A percentile compares a stretch with the other conserved stretches of the same genome.
These are phyloP conservation scores for Septoria petroselini DNA, from an alignment of 2,329 filamentous ascomycete genomes.

Conservation along the genomic window DNA sequence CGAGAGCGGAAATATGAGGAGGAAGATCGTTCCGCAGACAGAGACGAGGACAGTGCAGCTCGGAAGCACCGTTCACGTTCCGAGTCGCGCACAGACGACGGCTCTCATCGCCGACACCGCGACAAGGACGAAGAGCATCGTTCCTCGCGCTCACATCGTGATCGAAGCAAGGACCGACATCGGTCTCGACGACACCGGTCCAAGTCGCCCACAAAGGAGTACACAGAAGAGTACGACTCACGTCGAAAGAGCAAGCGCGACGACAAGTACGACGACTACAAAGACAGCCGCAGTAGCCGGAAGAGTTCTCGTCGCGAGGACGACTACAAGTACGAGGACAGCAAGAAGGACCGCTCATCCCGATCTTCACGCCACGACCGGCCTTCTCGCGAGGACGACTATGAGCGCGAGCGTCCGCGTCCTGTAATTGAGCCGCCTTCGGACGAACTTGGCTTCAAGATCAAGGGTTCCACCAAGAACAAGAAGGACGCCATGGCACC, in stretches of 20 bases:
- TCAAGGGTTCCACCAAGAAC: conserved; percentile 41
- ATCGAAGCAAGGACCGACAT: conserved; percentile 46
- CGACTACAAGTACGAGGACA: conserved; percentile 47
- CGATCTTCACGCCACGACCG: conserved; percentile 41
- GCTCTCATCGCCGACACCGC: conserved; percentile 58
- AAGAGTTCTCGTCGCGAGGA: conserved; percentile 49
- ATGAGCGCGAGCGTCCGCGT: conserved; percentile 22
- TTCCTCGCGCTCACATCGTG: conserved; percentile 48
- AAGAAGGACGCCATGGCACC: conserved; percentile 31
- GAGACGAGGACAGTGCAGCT: conserved; percentile 43
- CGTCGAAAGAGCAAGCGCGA: conserved; percentile 41
- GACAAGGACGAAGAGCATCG: conserved; percentile 44
- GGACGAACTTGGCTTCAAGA: conserved; percentile 49
- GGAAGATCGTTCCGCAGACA: conserved; percentile 40
- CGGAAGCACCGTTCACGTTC: conserved; percentile 60
- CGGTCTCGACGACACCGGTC: conserved; percentile 42
- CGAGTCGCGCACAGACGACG: conserved; percentile 58
- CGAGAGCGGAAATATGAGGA: conserved; percentile 50
- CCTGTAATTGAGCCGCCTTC: conserved; percentile 29
- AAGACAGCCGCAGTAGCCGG: conserved; percentile 33
- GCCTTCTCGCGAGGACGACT: conserved; percentile 39
- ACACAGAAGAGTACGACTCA: conserved; percentile 30
- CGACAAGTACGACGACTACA: conserved; percentile 33
- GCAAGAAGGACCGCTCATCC: conserved; percentile 44
- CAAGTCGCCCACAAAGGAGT: conserved; percentile 38